Evolutionary conservation across 2,329 filamentous ascomycete species (phyloP).

Genomic region (Alternaria triticina): DNA sequence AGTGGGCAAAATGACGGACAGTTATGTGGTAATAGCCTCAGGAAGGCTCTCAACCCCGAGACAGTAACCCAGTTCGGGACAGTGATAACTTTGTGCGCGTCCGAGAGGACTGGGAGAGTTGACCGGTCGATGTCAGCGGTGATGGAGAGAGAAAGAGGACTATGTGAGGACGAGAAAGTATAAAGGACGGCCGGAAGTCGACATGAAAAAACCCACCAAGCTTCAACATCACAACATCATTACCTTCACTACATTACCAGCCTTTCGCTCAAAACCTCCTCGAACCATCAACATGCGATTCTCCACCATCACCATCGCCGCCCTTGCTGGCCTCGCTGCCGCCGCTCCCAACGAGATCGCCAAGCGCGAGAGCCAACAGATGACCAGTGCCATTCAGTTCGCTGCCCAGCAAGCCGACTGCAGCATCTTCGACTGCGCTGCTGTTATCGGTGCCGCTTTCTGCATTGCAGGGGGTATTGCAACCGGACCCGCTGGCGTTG

Average conservation of each 20-base stretch:
- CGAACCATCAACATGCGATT: conserved; percentile 11
- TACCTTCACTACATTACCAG: not conserved
- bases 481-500: conserved; percentile 6
- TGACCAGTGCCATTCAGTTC: conserved; percentile 9
- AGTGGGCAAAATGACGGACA: not conserved
- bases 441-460: conserved; percentile 3
- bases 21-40: not conserved
- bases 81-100: not conserved
- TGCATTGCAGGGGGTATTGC: conserved; percentile 8
- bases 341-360: conserved; percentile 11
- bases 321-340: conserved; percentile 9
- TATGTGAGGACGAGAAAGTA: not conserved
- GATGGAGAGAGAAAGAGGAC: not conserved
- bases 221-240: conserved; percentile 4
- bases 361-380: conserved; percentile 8
- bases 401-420: conserved; percentile 10
- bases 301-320: conserved; percentile 10
- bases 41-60: not conserved
- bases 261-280: not conserved
- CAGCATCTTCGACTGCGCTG: conserved; percentile 12
- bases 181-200: not conserved
- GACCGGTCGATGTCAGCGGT: not conserved
- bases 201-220: not conserved
- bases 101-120: not conserved
- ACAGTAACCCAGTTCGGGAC: not conserved